Percentiles rank a stretch among this genome's conserved stretches.
Evolutionary conservation across 2,329 filamentous ascomycete genomes (phyloP).

Genomic region (Diaporthe batatas): DNA sequence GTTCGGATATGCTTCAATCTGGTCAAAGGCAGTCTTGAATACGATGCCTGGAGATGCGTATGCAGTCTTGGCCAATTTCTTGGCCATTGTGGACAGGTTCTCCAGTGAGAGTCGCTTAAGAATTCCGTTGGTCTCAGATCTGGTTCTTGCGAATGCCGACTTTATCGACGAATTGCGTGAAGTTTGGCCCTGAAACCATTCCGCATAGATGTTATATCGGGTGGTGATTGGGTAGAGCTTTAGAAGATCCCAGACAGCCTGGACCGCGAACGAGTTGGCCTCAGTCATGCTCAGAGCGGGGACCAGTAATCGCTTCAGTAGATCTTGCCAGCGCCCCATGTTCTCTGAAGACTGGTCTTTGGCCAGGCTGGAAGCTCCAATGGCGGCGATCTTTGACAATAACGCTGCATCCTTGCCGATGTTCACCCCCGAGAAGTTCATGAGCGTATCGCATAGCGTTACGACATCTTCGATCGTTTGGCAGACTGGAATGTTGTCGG

Average conservation of each 20-base stretch:
- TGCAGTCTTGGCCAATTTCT: constrained; percentile 91
- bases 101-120: constrained; percentile 92
- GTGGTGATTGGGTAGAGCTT: constrained; percentile 81
- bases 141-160: constrained; percentile 81
- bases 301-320: constrained; percentile 86
- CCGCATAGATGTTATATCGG: constrained; percentile 90
- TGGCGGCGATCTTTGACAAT: constrained; percentile 85
- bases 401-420: constrained; percentile 87
- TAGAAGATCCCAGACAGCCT: constrained; percentile 88
- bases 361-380: constrained; percentile 81
- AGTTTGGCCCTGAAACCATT: constrained; percentile 88
- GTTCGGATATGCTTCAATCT: constrained; percentile 95
- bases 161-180: constrained; percentile 84
- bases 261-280: constrained; percentile 85
- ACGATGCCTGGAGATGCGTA: constrained; percentile 92
- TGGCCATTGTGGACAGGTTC: constrained; percentile 87
- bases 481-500: constrained; percentile 91
- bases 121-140: constrained; percentile 83
- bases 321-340: constrained; percentile 82
- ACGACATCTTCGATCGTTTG: constrained; percentile 93
- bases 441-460: constrained; percentile 83
- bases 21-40: constrained; percentile 87
- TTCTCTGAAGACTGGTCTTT: constrained; percentile 80
- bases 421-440: constrained; percentile 88
- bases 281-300: constrained; percentile 90